Conservation (phyloP, 768 basidiomycete genomes). For the Cystoderma amianthinum region DNA sequence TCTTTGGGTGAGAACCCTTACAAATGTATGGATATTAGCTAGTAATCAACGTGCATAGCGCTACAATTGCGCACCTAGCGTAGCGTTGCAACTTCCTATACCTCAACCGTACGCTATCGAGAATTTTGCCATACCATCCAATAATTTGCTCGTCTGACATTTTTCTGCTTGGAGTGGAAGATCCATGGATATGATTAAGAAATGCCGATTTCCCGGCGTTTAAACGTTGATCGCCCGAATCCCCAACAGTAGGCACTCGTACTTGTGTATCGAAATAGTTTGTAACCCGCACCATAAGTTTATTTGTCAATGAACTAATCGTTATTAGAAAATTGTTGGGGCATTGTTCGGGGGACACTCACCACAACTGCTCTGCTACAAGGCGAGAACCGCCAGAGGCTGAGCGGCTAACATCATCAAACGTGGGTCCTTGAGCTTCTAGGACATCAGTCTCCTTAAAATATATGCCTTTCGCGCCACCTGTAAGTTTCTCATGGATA, state of each 20-base stretch:
- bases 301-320: constrained; percentile 84
- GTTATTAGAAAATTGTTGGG: constrained; percentile 3
- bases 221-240: constrained; percentile 17
- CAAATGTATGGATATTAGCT: too few species aligned
- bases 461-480: constrained; percentile 84
- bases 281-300: constrained; percentile 86
- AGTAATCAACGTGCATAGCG: too few species aligned
- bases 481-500: constrained; percentile 94
- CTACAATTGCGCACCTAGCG: constrained; percentile 55
- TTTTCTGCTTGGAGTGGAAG: constrained; percentile 28
- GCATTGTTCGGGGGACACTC: constrained; percentile 16
- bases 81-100: constrained; percentile 94
- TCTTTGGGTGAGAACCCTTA: constrained; percentile 68
- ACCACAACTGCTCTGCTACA: constrained; percentile 97
- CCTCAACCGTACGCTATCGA: constrained; percentile 86
- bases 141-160: constrained; percentile 83
- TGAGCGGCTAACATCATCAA: constrained; percentile 87
- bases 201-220: constrained; percentile 19
- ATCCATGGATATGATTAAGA: constrained; percentile 24
- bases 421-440: constrained; percentile 92
- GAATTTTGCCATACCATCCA: constrained; percentile 86
- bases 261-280: constrained; percentile 96
- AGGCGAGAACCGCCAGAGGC: constrained; percentile 82
- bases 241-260: constrained; percentile 54
- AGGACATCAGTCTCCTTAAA: constrained; percentile 99